These are phyloP conservation scores for Kluyveromyces aestuarii DNA, from an alignment of 805 yeast genomes.

Conservation along the genomic window DNA sequence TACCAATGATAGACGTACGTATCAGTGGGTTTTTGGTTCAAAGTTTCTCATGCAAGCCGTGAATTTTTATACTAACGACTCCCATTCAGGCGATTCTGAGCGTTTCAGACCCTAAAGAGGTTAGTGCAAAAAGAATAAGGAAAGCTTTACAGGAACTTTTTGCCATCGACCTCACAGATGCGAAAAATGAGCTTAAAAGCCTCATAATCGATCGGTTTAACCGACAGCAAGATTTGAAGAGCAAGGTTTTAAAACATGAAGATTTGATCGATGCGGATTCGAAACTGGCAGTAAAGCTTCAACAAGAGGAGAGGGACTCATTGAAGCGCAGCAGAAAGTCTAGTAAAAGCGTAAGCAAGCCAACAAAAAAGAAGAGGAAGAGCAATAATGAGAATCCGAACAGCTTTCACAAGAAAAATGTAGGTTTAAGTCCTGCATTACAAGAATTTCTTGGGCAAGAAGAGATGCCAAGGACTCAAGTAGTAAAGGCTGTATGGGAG, in stretches of 20 bases:
- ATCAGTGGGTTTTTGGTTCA: background rate
- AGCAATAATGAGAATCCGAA: slow-evolving; percentile 20
- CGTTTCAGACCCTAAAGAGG: slow-evolving; percentile 58
- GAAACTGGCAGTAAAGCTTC: slow-evolving; percentile 41
- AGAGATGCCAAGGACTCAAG: slow-evolving; percentile 54
- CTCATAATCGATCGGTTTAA: slow-evolving; percentile 51
- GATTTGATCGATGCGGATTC: slow-evolving; percentile 43
- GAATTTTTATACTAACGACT: background rate
- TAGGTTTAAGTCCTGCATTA: slow-evolving; percentile 44
- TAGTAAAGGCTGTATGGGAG: slow-evolving; percentile 61
- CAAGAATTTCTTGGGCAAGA: slow-evolving; percentile 38
- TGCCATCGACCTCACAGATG: slow-evolving; percentile 42
- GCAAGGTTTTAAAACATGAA: slow-evolving; percentile 19
- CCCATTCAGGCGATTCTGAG: slow-evolving; percentile 51
- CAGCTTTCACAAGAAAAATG: slow-evolving; percentile 31
- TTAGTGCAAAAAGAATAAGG: slow-evolving; percentile 64
- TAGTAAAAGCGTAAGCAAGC: slow-evolving; percentile 5
- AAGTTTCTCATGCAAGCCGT: background rate
- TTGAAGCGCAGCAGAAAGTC: slow-evolving; percentile 5
- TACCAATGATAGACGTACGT: slow-evolving; percentile 59
- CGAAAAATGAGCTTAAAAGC: slow-evolving; percentile 48
- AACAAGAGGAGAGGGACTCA: slow-evolving; percentile 17
- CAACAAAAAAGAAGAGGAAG: slow-evolving; percentile 9
- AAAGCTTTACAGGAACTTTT: slow-evolving; percentile 65
- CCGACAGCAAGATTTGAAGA: slow-evolving; percentile 32